These are phyloP conservation scores for Tetrahymena borealis DNA, from an alignment of 73 alveolate genomes.

Conservation along the genomic window DNA sequence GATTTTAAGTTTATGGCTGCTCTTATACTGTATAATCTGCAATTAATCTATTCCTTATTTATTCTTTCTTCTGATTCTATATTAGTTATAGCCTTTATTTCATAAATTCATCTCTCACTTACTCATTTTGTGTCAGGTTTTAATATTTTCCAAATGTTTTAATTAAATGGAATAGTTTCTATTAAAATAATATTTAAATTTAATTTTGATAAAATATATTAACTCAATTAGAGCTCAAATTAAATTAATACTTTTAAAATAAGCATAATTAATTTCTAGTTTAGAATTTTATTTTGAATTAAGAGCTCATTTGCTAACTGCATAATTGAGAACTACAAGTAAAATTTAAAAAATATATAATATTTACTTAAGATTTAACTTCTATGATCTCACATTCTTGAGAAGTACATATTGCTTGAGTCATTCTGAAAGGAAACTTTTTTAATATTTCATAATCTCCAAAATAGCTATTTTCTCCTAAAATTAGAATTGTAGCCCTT, in stretches of 20 bases:
- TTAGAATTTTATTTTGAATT: too few species aligned
- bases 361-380: not conserved
- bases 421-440: not conserved
- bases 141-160: not conserved
- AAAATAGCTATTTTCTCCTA: not conserved
- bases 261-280: too few species aligned
- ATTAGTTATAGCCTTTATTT: not conserved
- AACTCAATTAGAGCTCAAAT: too few species aligned
- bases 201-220: not conserved
- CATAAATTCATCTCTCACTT: not conserved
- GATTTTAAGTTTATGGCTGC: not conserved
- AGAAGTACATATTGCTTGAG: not conserved
- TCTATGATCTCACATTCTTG: not conserved
- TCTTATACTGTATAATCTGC: not conserved
- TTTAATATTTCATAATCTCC: not conserved
- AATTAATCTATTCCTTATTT: not conserved
- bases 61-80: not conserved
- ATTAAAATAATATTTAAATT: not conserved
- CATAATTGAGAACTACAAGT: too few species aligned
- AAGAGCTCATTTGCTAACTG: too few species aligned
- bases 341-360: not conserved
- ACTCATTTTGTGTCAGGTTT: not conserved
- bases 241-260: too few species aligned
- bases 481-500: not conserved
- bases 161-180: not conserved